Base-by-base conservation (phyloP, 2,329 filamentous ascomycete species). In the Cercospora sp. region DNA sequence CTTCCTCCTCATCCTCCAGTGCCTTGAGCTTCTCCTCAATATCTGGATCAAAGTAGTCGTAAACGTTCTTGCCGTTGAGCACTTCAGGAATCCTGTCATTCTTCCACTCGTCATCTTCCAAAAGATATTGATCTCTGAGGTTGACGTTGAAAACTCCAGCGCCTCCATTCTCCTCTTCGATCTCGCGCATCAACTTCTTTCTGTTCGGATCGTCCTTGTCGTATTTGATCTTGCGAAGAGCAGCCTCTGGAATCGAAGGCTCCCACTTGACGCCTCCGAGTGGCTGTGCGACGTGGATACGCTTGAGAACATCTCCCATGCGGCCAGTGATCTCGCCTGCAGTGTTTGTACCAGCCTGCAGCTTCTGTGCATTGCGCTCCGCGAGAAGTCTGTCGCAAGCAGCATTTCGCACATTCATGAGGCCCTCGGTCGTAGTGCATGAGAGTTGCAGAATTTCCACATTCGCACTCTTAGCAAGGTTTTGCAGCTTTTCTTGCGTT, bases 231-330 rank as follows among this genome's bases (percentile, higher is more conserved):
- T 89, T 85, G 69, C 86, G 85, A 84, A 93, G 92, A 75, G 91
- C 86, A 6, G 87, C 93, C 65, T 97, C 93, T 4, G 95, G 96
- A 70, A 99, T 94, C 78, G 91, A 97, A 0, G 91, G 87, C 81
- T 68, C 69, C 68, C 53, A 91, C 89, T 21, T 86, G 62, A 91
- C 85, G 71, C 93, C 93, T 71, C 90, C 91, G 82, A 97, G 89
- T 63, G 95, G 96, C 78, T 93, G 89, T n/a, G 95, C 95, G 71
- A 99, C 96, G 83, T 99, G 96, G 67, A 99, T 99, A 78, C 96
- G 89, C 70, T 92, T 88, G 79, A 99, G 90, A 62, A 99, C 91
- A 77, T 98, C 94, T 40, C 91, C 93, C 66, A 98, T 86, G 76
- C 96, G 89, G 61, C 92, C 91, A 66, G 93, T 88, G 51, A 88